phyloP scores from a whole-genome alignment of 139 green algal genomes.

The Coelastrella sp. region DNA sequence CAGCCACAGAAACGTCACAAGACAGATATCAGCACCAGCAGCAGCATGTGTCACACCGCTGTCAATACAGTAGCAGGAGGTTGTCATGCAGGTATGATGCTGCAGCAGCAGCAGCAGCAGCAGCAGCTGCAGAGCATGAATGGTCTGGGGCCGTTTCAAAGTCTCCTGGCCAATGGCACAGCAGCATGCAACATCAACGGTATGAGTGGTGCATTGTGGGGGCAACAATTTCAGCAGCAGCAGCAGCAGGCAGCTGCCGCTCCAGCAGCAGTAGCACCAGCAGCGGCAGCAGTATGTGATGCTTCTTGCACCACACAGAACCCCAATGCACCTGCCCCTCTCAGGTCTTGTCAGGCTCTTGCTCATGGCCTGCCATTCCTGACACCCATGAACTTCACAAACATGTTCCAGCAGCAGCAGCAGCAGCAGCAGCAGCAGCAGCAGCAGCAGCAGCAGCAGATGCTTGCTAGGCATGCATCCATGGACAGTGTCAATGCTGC shows the following conservation, averaged over 20 bases:
- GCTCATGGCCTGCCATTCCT: conserved; percentile 33
- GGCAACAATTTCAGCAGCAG: conserved; percentile 34
- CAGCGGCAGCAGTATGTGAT: conserved; percentile 24
- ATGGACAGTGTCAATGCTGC: neutral
- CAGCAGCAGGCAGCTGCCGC: neutral
- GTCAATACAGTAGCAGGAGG: conserved; percentile 4
- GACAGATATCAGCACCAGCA: neutral
- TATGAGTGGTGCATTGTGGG: neutral
- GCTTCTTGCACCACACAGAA: neutral
- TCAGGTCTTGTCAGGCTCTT: conserved; percentile 26
- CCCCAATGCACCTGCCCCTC: neutral
- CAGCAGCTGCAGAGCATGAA: neutral
- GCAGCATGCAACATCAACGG: neutral
- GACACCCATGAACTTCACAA: neutral
- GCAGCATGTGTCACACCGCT: neutral
- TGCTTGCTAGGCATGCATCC: neutral
- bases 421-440: conserved; percentile 6
- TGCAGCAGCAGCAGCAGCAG: conserved; percentile 40
- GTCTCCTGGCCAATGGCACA: neutral
- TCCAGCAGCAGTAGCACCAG: neutral
- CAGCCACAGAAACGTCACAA: conserved; percentile 32
- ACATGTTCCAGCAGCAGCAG: conserved; percentile 10
- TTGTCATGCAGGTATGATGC: neutral
- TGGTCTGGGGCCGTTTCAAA: neutral
- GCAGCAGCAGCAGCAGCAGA: conserved; percentile 23